These are phyloP conservation scores for Lichtheimia ramosa DNA, from an alignment of 371 early-diverging fungal species.

Conservation along the genomic window DNA sequence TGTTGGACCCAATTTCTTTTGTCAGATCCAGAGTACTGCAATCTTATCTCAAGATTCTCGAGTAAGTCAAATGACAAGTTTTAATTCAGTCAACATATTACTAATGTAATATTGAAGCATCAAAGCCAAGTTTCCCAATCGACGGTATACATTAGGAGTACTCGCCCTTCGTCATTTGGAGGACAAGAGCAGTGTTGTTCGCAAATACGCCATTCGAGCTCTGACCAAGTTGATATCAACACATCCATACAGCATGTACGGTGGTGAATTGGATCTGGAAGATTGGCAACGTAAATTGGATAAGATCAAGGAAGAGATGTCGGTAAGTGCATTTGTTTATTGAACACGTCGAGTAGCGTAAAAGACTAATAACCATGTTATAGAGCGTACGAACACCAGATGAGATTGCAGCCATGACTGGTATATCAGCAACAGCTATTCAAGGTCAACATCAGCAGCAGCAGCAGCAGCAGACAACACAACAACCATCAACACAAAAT, in stretches of 20 bases:
- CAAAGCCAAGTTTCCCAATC: constrained; percentile 75
- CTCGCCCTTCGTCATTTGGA: constrained; percentile 78
- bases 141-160: constrained; percentile 70
- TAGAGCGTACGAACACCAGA: constrained; percentile 9
- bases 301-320: constrained; percentile 63
- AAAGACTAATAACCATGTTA: no score
- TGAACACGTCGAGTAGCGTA: neutral
- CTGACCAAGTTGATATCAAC: constrained; percentile 77
- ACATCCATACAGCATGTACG: constrained; percentile 89
- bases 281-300: constrained; percentile 66
- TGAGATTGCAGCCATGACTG: constrained; percentile 1
- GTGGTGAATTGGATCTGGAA: constrained; percentile 72
- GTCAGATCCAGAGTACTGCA: constrained; percentile 89
- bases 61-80: constrained; percentile 57
- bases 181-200: constrained; percentile 88
- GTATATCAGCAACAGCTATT: neutral
- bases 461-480: no score
- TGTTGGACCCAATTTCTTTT: constrained; percentile 81
- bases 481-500: neutral
- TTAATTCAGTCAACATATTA: neutral
- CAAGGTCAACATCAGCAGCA: no score
- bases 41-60: constrained; percentile 75
- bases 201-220: constrained; percentile 86
- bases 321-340: constrained; percentile 29
- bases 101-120: constrained; percentile 1